phyloP scores from a whole-genome alignment of 495 filamentous ascomycete genomes.

The Astrothelium macrocarpum region DNA sequence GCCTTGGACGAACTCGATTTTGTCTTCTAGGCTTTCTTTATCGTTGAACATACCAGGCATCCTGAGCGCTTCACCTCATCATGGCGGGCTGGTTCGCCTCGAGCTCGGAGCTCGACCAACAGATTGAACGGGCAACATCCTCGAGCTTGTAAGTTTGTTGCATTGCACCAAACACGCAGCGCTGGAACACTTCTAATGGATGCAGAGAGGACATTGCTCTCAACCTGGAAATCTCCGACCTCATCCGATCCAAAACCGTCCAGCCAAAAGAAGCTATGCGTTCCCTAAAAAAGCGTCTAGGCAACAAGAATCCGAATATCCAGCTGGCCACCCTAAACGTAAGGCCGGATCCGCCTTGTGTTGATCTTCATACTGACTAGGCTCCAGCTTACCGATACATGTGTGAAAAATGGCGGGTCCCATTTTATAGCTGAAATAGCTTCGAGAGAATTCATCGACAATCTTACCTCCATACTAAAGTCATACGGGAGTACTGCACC shows the following conservation, averaged over 20 bases:
- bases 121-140: slow-evolving; percentile 87
- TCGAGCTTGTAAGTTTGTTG: slow-evolving; percentile 70
- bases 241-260: slow-evolving; percentile 92
- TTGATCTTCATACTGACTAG: background rate
- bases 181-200: slow-evolving; percentile 11
- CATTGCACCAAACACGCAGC: background rate
- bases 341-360: slow-evolving; percentile 5
- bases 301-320: slow-evolving; percentile 92
- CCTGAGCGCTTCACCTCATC: slow-evolving; percentile 26
- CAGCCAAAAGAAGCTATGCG: slow-evolving; percentile 96
- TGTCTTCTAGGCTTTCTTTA: too few species aligned
- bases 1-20: background rate
- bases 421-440: slow-evolving; percentile 94
- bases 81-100: slow-evolving; percentile 92
- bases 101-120: slow-evolving; percentile 61
- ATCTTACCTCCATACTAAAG: slow-evolving; percentile 80
- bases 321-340: slow-evolving; percentile 90
- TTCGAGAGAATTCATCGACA: slow-evolving; percentile 97
- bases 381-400: slow-evolving; percentile 79
- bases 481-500: slow-evolving; percentile 62
- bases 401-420: slow-evolving; percentile 95
- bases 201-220: slow-evolving; percentile 90
- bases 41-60: background rate
- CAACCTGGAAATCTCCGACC: slow-evolving; percentile 93
- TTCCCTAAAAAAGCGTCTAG: slow-evolving; percentile 83